Base-by-base conservation (phyloP, 2,329 filamentous ascomycete genomes). In the Chaetomiaceae sp. region DNA sequence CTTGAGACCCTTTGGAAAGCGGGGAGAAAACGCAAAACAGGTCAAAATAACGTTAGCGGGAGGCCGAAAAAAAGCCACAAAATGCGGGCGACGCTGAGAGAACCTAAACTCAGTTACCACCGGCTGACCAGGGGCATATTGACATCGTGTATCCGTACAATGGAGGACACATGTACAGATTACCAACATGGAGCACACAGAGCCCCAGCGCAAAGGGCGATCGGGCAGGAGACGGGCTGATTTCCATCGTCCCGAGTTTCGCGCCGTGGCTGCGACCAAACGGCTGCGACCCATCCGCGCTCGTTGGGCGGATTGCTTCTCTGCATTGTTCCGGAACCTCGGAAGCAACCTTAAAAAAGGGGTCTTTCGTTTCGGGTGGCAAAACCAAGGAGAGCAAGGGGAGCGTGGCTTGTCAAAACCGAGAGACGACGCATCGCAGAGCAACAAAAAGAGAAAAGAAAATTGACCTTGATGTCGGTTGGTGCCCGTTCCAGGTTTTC, bases 281-380 rank as follows among this genome's bases (percentile, higher is more conserved):
- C 8, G 23, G 17, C 35, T 10, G 30, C 27, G 30, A 34, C 38
- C 37, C 37, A 13, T n/a, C n/a, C 3, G 30, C 30, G 25, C 6
- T 3, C 25, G 25, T 27, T 27, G 25, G 25, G 25, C 25, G 25
- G 25, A 27, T 27, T 27, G 25, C 34, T 30, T 45, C 42, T 21
- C 4, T 41, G 35, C 41, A 27, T 41, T 35, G 30, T 51, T 51
- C 48, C 46, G 19, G 48, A 51, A 50, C 27, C 6, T 34, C 37
- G 37, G 43, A 51, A 30, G 14, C 31, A 44, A 50, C 34, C 17
- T 44, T 34, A 34, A 30, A 25, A 37, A 14, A 20, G 30, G 13
- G 12, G 7, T 7, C 10, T 14, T 17, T 30, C 17, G n/a, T 33
- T 9, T 9, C 5, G 16, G 27, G 41, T 38, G 31, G 42, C 19